Base-by-base conservation (phyloP, 2,329 filamentous ascomycete genomes). In the Scedosporium dehoogii region DNA sequence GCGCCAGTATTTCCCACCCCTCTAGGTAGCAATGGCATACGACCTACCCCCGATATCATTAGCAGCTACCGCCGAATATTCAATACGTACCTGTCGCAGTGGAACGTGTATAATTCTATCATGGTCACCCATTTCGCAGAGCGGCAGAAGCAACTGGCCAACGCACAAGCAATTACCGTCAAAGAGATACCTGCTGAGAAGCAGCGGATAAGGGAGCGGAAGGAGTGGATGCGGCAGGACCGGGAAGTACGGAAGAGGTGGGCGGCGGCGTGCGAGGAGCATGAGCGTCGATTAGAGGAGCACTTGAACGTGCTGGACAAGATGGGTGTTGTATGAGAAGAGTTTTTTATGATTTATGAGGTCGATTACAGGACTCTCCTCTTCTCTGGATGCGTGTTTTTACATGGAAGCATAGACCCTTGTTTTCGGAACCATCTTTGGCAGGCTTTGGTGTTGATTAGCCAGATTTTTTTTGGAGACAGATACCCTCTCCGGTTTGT, bases 141-240 rank as follows among this genome's bases (percentile, higher is more conserved):
- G 1, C 78, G 85, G 16, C 80, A 82, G 64, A 71, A 71, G 1
- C 71, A 79, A 42, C 74, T 79, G 41, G 70, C 75, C 48, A 69
- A 68, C 1, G 85, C 82, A 72, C 69, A 84, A 18, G 73, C 74
- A 33, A 68, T 72, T 7, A 70, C 71, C 1, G 71, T 79, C 25
- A 29, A 41, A 48, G 46, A 61, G 5, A 18, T 55, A 12, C 23
- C 14, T 1, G 59, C 44, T 9, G 59, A 18, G 59, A 61, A 55
- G 16, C 25, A 29, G 27, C n/a, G 27, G 21, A 25, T 64, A 10
- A 70, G 76, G 16, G 79, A 82, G 62, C 91, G 91, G 70, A 71
- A 84, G 63, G 75, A 74, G 44, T 84, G 82, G 70, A 73, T 88
- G 62, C 80, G 82, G 66, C 83, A 90, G 71, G 89, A 92, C 69